Base-by-base conservation (phyloP, 2,329 filamentous ascomycete species). In the Dactylellina haptotyla region DNA sequence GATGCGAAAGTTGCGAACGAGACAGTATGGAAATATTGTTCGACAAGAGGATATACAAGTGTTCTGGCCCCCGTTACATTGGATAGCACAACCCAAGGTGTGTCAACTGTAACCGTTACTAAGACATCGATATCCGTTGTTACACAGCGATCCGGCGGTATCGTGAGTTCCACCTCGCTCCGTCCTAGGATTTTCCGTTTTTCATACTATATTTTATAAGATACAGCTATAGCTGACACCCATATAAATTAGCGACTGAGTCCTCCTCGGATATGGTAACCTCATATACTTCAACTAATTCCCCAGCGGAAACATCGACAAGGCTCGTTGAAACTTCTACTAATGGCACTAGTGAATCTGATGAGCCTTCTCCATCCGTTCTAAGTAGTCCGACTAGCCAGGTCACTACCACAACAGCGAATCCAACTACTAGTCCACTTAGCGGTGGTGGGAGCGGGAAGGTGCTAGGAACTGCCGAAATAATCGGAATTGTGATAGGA, bases 71-170 rank as follows among this genome's bases (percentile, higher is more conserved):
- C 48, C 32, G 48, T 53, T 23, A 53, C 48, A n/a, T 3, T 30
- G n/a, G n/a, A 4, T 16, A 53, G 48, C 48, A 32, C 48, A 53
- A 53, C 5, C 48, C 48, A 53, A 53, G 48, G 48, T 53, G 48
- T 53, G 48, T 53, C 48, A 53, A 53, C 48, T 53, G 48, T 53
- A 6, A 53, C 48, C 18, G 48, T 53, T 16, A 53, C 48, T 26
- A 5, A 53, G 25, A 30, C 9, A 53, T 6, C 48, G 48, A 16
- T 53, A 23, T 4, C 48, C 32, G 26, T 32, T 53, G 18, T 53
- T 8, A 53, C 48, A n/a, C 48, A 53, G 26, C 9, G 30, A 32
- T 53, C 48, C 20, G 48, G 48, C 18, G 26, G 48, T 32, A 53
- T 10, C 18, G 48, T 53, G 48, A 53, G 48, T 53, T 32, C 48